Evolutionary conservation across 768 basidiomycete genomes (phyloP).

Genomic region (Agaricus blazei): DNA sequence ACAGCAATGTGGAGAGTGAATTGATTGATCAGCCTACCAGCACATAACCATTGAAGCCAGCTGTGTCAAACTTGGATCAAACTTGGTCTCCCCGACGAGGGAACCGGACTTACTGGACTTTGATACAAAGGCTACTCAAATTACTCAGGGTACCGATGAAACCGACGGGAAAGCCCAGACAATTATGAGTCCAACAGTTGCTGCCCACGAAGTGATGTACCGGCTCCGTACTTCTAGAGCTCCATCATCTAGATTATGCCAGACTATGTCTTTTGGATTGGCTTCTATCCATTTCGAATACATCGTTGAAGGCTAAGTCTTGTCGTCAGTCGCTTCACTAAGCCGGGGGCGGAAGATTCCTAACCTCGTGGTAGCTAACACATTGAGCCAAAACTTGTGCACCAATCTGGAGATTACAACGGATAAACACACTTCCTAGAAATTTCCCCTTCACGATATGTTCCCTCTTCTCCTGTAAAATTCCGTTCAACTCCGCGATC

Average conservation of each 20-base stretch:
- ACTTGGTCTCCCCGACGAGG: not conserved
- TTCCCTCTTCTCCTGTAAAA: slow-evolving; percentile 36
- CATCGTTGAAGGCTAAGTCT: slow-evolving; percentile 49
- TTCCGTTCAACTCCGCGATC: slow-evolving; percentile 39
- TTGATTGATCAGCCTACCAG: slow-evolving; percentile 17
- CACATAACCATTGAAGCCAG: slow-evolving; percentile 60
- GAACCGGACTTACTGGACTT: slow-evolving; percentile 31
- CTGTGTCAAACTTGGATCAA: slow-evolving; percentile 17
- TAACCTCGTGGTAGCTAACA: slow-evolving; percentile 46
- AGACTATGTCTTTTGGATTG: slow-evolving; percentile 51
- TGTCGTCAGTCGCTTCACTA: not conserved
- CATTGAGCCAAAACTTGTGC: slow-evolving; percentile 68
- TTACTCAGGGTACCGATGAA: slow-evolving; percentile 66
- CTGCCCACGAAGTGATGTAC: slow-evolving; percentile 48
- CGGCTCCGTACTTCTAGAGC: slow-evolving; percentile 49
- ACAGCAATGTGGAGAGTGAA: not conserved
- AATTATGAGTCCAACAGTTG: slow-evolving; percentile 55
- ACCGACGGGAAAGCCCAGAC: slow-evolving; percentile 59
- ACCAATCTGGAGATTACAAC: slow-evolving; percentile 68
- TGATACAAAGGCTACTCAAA: slow-evolving; percentile 44
- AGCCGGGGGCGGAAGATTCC: not conserved
- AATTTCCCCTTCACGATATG: slow-evolving; percentile 38
- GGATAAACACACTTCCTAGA: slow-evolving; percentile 55
- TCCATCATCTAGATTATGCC: slow-evolving; percentile 50
- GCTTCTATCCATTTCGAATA: slow-evolving; percentile 56